Percentiles rank a stretch among this genome's conserved stretches.
Evolutionary conservation across 208 protist species (phyloP).

Genomic region (Leishmania amazonensis): DNA sequence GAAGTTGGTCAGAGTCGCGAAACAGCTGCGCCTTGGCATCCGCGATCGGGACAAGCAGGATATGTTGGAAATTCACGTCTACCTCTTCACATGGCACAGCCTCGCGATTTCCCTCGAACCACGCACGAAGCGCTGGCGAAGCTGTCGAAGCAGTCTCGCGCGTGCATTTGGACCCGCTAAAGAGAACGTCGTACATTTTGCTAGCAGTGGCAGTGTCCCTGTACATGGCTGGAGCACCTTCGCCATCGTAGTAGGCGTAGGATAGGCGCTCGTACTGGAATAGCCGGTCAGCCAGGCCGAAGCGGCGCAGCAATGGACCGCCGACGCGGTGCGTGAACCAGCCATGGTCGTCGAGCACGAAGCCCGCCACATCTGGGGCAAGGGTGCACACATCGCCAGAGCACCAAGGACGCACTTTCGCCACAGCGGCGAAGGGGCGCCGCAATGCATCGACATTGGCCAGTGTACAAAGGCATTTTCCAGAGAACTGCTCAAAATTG

Average conservation of each 20-base stretch:
- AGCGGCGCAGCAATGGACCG: constrained; percentile 33
- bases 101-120: constrained; percentile 4
- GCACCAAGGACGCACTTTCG: constrained; percentile 33
- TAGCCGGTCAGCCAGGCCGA: constrained; percentile 55
- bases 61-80: constrained; percentile 68
- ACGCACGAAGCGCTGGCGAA: constrained; percentile 14
- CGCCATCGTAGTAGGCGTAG: constrained; percentile 16
- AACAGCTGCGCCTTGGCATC: constrained; percentile 43
- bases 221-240: neutral
- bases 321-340: constrained; percentile 63
- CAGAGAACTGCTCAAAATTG: constrained; percentile 41
- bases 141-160: constrained; percentile 4
- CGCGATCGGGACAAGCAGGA: constrained; percentile 58
- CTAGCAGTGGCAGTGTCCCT: neutral
- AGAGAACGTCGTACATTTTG: constrained; percentile 59
- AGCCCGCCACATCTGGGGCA: constrained; percentile 33
- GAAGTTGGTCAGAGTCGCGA: constrained; percentile 20
- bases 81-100: constrained; percentile 33
- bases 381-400: constrained; percentile 36
- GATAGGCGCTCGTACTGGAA: constrained; percentile 60
- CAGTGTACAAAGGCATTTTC: constrained; percentile 5
- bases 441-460: neutral
- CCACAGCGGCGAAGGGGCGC: constrained; percentile 34
- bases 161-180: constrained; percentile 33
- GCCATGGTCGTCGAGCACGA: constrained; percentile 33